Base-by-base conservation (phyloP, 1,284 basidiomycete genomes). In the Microbotryomycetes sp. region DNA sequence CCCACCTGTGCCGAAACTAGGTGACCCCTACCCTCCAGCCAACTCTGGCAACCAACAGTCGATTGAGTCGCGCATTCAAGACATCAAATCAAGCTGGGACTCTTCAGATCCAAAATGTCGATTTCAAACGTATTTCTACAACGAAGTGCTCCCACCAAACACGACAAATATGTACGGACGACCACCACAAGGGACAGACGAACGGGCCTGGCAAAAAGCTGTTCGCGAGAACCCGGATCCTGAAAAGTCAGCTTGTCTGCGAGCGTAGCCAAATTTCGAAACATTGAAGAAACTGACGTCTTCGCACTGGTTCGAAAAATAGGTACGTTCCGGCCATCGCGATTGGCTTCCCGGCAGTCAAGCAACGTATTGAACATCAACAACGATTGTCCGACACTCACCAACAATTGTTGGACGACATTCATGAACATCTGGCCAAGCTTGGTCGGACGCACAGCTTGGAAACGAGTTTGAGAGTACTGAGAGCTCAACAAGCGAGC, bases 121-220 rank as follows among this genome's bases (percentile, higher is more conserved):
- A 7, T 68, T 68, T 45, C 66, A 68, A 56, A 60, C 66, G 24
- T 68, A 56, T 23, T 66, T 68, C 11, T 68, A 68, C 52, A 68
- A 68, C 47, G 64, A 58, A 41, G 29, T 56, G 2, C 30, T 54
- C 6, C 15, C 27, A 5, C 54, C 52, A 6, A 62, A 58, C 26
- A 45, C 28, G 2, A 59, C 55, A 13, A 52, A 45, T 21, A 45
- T 45, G 54, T 68, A 60, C 31, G 51, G 23, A 5, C 54, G 45
- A 24, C 64, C 64, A 35, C 61, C 60, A n/a, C 50, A 48, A 3
- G 64, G 57, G 29, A 59, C 62, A 13, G 54, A 59, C 24, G 55
- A 57, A 47, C 45, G 31, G 45, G 60, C 51, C 27, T 68, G 66
- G 66, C 29, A 48, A 30, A 59, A 57, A 27, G 66, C 66, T 4